Evolutionary conservation across 163 green algal genomes (phyloP).

Genomic region (Picocystis sp.): DNA sequence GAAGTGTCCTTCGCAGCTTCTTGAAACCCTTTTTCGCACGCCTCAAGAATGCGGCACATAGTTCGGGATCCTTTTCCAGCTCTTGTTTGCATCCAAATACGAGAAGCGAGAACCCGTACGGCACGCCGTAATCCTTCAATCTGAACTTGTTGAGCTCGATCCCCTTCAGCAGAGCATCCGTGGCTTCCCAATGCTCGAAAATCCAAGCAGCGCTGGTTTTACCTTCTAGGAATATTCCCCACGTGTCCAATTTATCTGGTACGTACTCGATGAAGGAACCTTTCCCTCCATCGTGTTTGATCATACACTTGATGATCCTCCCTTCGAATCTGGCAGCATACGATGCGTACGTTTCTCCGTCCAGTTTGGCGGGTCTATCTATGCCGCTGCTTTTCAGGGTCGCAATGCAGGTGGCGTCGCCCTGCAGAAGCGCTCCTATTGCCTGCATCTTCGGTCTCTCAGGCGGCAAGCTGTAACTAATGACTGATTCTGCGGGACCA

Average conservation of each 20-base stretch:
- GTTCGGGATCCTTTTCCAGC: no score
- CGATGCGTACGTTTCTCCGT: conserved; percentile 56
- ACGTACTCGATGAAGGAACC: no score
- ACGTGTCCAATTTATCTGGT: no score
- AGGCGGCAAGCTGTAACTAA: conserved; percentile 25
- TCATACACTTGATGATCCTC: conserved; percentile 65
- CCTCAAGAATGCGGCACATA: no score
- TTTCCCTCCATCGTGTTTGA: conserved; percentile 12
- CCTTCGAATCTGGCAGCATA: conserved; percentile 71
- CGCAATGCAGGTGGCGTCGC: conserved; percentile 49
- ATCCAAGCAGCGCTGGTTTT: conserved; percentile 68
- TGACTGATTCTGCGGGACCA: conserved; percentile 37
- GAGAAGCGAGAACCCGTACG: no score
- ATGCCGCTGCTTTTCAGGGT: conserved; percentile 50
- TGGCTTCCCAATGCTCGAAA: conserved; percentile 67
- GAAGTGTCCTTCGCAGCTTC: no score
- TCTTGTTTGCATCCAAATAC: no score
- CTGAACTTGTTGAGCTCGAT: conserved; percentile 62
- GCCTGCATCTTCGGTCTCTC: conserved; percentile 26
- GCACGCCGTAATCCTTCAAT: conserved; percentile 32
- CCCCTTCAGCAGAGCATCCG: conserved; percentile 42
- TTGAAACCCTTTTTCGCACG: no score
- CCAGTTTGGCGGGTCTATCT: conserved; percentile 40
- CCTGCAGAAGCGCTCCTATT: conserved; percentile 14
- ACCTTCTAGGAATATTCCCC: conserved; percentile 22